A percentile compares a stretch with the other conserved stretches of the same genome.
Evolutionary conservation across 2,329 filamentous ascomycete genomes (phyloP).

Genomic region (Cercospora brassicicola): DNA sequence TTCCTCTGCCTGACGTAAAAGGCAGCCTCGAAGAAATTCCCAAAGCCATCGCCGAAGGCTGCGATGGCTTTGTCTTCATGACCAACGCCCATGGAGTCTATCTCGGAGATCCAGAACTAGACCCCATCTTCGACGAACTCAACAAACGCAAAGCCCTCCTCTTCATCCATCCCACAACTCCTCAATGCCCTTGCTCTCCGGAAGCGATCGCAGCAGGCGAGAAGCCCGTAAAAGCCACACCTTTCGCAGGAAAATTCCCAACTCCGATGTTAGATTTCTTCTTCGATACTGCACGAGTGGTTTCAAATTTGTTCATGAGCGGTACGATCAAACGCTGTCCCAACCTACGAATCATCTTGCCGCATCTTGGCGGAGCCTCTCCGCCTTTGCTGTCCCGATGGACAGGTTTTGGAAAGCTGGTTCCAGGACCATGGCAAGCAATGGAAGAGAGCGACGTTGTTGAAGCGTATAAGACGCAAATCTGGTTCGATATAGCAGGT

Average conservation of each 20-base stretch:
- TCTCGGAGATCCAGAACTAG: constrained; percentile 50
- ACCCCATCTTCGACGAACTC: constrained; percentile 52
- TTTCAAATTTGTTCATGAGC: constrained; percentile 52
- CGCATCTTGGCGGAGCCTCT: constrained; percentile 51
- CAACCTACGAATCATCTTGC: constrained; percentile 51
- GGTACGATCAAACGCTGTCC: constrained; percentile 51
- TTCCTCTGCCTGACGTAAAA: constrained; percentile 54
- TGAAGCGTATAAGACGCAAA: constrained; percentile 42
- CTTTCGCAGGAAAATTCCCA: constrained; percentile 43
- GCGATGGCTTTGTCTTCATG: constrained; percentile 54
- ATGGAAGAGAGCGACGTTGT: constrained; percentile 35
- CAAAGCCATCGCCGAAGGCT: constrained; percentile 44
- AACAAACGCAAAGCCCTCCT: constrained; percentile 50
- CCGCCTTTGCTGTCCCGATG: constrained; percentile 50
- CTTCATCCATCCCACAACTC: constrained; percentile 59
- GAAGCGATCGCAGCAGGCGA: constrained; percentile 22
- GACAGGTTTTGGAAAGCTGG: constrained; percentile 42
- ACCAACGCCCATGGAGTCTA: constrained; percentile 58
- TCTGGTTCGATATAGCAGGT: constrained; percentile 57
- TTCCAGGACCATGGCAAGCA: constrained; percentile 40
- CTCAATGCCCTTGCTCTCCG: constrained; percentile 40
- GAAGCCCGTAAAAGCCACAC: constrained; percentile 38
- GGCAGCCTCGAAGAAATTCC: constrained; percentile 53
- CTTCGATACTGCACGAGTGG: constrained; percentile 54
- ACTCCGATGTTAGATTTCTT: constrained; percentile 54